Percentiles rank a stretch among this genome's conserved stretches.
phyloP scores from a whole-genome alignment of 129 eudicot genomes.

The Flaveria sonorensis region DNA sequence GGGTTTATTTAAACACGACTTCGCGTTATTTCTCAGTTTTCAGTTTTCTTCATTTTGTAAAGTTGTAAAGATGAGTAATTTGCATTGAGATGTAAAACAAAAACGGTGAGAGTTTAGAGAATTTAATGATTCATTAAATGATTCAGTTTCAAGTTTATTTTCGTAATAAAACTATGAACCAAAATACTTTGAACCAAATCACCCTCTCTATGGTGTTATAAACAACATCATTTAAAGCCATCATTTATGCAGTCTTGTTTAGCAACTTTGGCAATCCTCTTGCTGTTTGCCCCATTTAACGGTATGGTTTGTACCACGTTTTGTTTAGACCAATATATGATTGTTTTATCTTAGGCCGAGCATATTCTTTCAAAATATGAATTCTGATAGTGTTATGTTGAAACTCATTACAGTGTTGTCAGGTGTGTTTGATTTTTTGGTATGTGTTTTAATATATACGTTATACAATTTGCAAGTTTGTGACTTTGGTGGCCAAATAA shows the following conservation, averaged over 20 bases:
- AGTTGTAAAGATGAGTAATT: too few species aligned
- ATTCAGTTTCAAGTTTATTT: constrained; percentile 17
- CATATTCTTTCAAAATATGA: background rate
- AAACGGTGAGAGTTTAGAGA: background rate
- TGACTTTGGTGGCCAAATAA: too few species aligned
- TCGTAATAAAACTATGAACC: background rate
- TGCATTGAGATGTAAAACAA: background rate
- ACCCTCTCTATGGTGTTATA: constrained; percentile 2
- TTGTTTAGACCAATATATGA: constrained; percentile 7
- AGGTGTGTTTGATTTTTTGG: background rate
- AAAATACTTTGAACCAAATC: constrained; percentile 5
- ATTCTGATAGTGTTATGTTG: background rate
- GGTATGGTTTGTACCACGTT: constrained; percentile 25
- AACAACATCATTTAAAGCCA: constrained; percentile 12
- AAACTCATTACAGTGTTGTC: background rate
- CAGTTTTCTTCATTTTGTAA: too few species aligned
- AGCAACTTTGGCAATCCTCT: constrained; percentile 14
- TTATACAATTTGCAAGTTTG: too few species aligned
- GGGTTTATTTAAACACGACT: too few species aligned
- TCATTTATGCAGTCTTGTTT: constrained; percentile 14
- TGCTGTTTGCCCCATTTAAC: constrained; percentile 17
- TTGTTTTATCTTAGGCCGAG: background rate
- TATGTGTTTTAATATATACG: too few species aligned
- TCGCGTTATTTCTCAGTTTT: too few species aligned
- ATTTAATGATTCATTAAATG: constrained; percentile 11